Conservation (phyloP, 768 basidiomycete species). For the Dentipellis sp. region DNA sequence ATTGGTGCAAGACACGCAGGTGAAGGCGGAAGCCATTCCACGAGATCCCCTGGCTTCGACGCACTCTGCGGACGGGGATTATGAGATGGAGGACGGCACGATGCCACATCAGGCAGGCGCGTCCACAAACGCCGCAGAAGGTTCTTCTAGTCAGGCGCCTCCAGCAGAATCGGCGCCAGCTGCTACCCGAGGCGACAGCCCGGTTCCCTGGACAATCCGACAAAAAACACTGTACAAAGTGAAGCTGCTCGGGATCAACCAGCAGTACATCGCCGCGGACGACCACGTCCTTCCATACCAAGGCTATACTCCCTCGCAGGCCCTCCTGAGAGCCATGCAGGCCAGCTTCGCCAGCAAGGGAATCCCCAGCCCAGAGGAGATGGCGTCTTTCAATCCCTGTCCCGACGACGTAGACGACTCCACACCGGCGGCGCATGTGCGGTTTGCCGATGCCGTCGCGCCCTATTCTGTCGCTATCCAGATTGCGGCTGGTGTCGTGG, state of each 20-base stretch:
- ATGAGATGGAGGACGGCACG: constrained; percentile 13
- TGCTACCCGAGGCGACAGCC: not conserved
- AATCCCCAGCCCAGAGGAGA: constrained; percentile 18
- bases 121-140: not conserved
- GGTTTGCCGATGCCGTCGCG: constrained; percentile 45
- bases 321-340: constrained; percentile 39
- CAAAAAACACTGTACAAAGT: constrained; percentile 62
- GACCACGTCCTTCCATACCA: constrained; percentile 66
- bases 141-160: not conserved
- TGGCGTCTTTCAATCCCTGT: constrained; percentile 47
- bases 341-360: constrained; percentile 12
- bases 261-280: constrained; percentile 40
- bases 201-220: constrained; percentile 44
- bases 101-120: not conserved
- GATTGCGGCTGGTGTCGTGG: constrained; percentile 52
- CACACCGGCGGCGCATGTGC: not conserved
- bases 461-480: constrained; percentile 68
- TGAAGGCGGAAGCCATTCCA: constrained; percentile 36
- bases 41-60: constrained; percentile 10
- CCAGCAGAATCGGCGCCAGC: not conserved
- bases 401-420: constrained; percentile 14
- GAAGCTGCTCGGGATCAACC: constrained; percentile 52
- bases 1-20: constrained; percentile 46
- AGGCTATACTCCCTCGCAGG: constrained; percentile 46
- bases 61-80: constrained; percentile 14